Evolutionary conservation across 768 basidiomycete species (phyloP), one percentile per base, ranked within the genome.

Genomic region (Tephrocybe sp.): DNA sequence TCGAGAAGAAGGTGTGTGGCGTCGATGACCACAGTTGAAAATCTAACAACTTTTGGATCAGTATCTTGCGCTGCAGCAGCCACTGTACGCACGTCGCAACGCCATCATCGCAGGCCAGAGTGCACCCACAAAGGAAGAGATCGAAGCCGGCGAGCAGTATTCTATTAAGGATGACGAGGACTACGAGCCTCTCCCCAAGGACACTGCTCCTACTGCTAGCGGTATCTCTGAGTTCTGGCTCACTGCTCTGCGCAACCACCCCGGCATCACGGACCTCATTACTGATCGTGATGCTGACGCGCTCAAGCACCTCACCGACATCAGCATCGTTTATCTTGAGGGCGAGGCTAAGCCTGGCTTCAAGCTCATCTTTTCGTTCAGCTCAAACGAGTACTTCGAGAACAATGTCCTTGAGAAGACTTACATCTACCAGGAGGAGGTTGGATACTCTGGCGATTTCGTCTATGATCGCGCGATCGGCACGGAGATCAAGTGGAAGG

Each of bases 151-250:
- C 34, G 79, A 89, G 61, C 73, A 82, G 50, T 77, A 81, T 46
- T 83, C 85, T 3, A 64, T 77, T 56, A 87, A 95, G 64, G 91
- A 90, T 45, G 85, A 94, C 57, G 82, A 78, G 23, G 78, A 85
- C 0, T 87, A 88, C 69, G 73, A 72, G 22, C 75, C 82, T 16
- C 75, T 92, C 12, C 72, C 83, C 48, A 77, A 74, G 53, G 83
- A 79, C 51, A 62, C 68, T 31, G 64, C 75, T 1, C 71, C 68
- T 12, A 69, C 72, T 33, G 55, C 75, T 44, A 41, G 62, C 14
- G 77, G 85, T 46, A 91, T 99, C 59, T 92, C 95, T 45, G 88
- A 96, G 62, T 99, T 99, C 80, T 99, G 96, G 96, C 84, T 97
- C 61, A 98, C 97, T 1, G 92, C 94, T 2, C 78, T 98, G 48